Conservation (phyloP, 1,284 basidiomycete species). For the Volvariella surrecta region DNA sequence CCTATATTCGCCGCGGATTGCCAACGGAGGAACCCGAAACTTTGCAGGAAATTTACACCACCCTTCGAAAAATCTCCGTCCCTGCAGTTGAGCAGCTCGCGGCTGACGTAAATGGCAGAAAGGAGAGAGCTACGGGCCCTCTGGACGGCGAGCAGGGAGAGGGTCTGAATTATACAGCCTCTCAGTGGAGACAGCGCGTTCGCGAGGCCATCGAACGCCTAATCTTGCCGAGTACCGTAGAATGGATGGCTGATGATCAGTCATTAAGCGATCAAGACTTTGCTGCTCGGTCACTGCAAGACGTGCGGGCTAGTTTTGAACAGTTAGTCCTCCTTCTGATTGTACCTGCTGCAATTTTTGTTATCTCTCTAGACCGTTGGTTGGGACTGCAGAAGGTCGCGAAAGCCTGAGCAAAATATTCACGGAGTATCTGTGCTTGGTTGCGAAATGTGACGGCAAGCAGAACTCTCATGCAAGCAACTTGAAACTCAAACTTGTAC, state of each 20-base stretch:
- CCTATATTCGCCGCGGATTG: constrained; percentile 15
- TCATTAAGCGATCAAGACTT: constrained; percentile 25
- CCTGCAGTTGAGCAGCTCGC: constrained; percentile 7
- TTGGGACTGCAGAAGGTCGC: neutral
- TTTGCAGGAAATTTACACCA: constrained; percentile 9
- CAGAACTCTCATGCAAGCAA: constrained; percentile 20
- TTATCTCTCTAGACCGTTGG: constrained; percentile 5
- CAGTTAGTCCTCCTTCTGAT: constrained; percentile 24
- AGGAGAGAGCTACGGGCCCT: too few species aligned
- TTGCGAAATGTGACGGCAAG: constrained; percentile 28
- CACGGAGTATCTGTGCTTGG: constrained; percentile 30
- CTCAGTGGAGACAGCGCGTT: constrained; percentile 21
- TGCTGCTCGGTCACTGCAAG: constrained; percentile 25
- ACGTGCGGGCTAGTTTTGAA: constrained; percentile 29
- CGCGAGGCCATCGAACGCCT: constrained; percentile 25
- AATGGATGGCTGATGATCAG: constrained; percentile 40
- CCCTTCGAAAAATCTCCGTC: constrained; percentile 5
- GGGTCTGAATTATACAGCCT: neutral
- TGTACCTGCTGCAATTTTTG: constrained; percentile 7
- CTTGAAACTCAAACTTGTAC: constrained; percentile 24
- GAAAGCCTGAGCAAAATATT: constrained; percentile 25
- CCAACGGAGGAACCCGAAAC: constrained; percentile 11
- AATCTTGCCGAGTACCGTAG: constrained; percentile 28
- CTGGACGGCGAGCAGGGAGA: too few species aligned
- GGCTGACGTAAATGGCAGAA: constrained; percentile 9